These are phyloP conservation scores for Aspergillus ustus DNA, from an alignment of 2,329 filamentous ascomycete species.

Conservation along the genomic window DNA sequence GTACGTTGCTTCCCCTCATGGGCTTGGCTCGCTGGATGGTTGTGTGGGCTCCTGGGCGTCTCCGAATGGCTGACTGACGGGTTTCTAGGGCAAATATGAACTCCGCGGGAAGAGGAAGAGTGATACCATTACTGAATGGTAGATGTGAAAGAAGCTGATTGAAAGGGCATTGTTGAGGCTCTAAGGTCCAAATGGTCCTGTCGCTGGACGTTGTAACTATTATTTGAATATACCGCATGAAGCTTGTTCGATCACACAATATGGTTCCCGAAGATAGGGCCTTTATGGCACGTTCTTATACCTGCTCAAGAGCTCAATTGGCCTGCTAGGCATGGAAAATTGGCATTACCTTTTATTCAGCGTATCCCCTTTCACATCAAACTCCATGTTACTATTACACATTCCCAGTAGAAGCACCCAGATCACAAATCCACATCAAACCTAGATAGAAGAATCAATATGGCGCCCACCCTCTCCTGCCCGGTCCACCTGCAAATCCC, in stretches of 20 bases:
- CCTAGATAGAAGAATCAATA: conserved; percentile 31
- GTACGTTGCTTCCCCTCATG: conserved; percentile 63
- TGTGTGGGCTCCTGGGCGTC: neutral
- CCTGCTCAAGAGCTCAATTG: neutral
- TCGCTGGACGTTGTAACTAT: conserved; percentile 29
- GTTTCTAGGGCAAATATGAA: conserved; percentile 77
- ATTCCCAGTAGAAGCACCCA: neutral
- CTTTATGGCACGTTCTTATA: neutral
- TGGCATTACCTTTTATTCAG: neutral
- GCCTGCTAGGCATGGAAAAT: neutral
- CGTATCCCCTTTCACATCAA: conserved; percentile 3
- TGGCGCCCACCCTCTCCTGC: conserved; percentile 46
- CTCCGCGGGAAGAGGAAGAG: conserved; percentile 86
- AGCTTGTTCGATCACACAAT: conserved; percentile 21
- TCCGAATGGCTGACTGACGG: conserved; percentile 16
- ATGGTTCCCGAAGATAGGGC: neutral
- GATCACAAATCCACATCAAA: neutral
- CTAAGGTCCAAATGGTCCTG: neutral
- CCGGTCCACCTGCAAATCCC: conserved; percentile 42
- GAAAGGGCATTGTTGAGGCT: conserved; percentile 17
- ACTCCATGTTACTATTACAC: conserved; percentile 11
- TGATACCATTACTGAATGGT: conserved; percentile 83
- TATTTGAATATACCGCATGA: conserved; percentile 40
- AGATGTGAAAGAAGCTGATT: conserved; percentile 2
- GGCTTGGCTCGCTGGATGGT: neutral